Conservation (phyloP, 805 yeast species). For the Wickerhamomyces sydowiorum region DNA sequence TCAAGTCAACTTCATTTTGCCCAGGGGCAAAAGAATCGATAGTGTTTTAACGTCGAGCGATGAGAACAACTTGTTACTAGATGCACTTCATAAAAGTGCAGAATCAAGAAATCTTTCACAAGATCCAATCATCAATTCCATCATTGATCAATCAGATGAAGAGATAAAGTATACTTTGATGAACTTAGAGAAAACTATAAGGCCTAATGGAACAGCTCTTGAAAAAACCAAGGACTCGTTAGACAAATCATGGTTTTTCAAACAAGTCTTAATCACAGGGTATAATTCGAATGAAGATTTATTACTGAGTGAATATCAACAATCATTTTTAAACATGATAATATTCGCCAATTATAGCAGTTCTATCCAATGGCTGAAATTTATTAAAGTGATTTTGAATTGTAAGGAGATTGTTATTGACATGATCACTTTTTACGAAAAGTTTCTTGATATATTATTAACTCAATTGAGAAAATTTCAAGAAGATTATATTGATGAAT, state of each 20-base stretch:
- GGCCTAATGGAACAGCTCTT: slow-evolving; percentile 29
- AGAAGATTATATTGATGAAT: slow-evolving; percentile 35
- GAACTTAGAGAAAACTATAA: slow-evolving; percentile 33
- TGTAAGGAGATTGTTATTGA: slow-evolving; percentile 24
- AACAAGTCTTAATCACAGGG: slow-evolving; percentile 22
- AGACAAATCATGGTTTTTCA: slow-evolving; percentile 60
- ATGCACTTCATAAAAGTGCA: slow-evolving; percentile 29
- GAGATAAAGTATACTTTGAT: slow-evolving; percentile 38
- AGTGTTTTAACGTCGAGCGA: slow-evolving; percentile 45
- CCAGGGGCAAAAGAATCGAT: slow-evolving; percentile 23
- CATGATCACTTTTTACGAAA: slow-evolving; percentile 22
- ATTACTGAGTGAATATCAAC: slow-evolving; percentile 49
- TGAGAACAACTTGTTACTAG: slow-evolving; percentile 37
- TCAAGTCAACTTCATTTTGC: slow-evolving; percentile 24
- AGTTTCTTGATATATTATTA: slow-evolving; percentile 27
- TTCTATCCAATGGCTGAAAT: slow-evolving; percentile 55
- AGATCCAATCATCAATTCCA: slow-evolving; percentile 26
- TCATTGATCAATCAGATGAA: slow-evolving; percentile 26
- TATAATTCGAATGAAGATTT: slow-evolving; percentile 25
- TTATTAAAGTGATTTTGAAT: slow-evolving; percentile 38
- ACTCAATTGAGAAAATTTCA: slow-evolving; percentile 37
- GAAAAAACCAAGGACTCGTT: slow-evolving; percentile 44
- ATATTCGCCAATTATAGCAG: slow-evolving; percentile 60
- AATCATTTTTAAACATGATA: slow-evolving; percentile 42
- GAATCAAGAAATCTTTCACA: slow-evolving; percentile 21